Evolutionary conservation across 176 grass and related monocot genomes (phyloP).

Genomic region (Avena sativa): DNA sequence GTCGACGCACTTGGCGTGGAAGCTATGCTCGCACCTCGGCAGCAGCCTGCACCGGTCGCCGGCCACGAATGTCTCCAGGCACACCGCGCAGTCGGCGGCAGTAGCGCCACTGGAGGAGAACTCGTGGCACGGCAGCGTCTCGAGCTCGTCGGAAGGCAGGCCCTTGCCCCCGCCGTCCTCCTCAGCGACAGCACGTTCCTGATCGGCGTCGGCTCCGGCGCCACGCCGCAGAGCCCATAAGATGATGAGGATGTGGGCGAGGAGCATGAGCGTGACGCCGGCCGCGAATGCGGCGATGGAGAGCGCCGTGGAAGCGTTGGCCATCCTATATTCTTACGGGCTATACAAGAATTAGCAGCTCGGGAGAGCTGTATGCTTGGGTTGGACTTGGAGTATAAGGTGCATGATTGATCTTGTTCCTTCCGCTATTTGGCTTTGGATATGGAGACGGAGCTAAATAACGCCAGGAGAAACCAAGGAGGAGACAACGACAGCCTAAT

Average conservation of each 20-base stretch:
- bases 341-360: not conserved
- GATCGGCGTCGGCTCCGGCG: not conserved
- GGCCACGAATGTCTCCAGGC: slow-evolving; percentile 54
- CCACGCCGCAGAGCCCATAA: slow-evolving; percentile 32
- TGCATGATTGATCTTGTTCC: slow-evolving; percentile 30
- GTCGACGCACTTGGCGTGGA: slow-evolving; percentile 72
- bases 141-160: slow-evolving; percentile 49
- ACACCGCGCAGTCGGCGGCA: slow-evolving; percentile 56
- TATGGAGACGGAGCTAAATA: slow-evolving; percentile 5
- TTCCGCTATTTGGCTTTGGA: slow-evolving; percentile 36
- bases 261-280: slow-evolving; percentile 42
- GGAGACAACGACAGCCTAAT: not conserved
- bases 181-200: not conserved
- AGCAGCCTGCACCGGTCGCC: slow-evolving; percentile 63
- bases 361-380: not conserved
- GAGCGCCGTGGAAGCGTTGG: not conserved
- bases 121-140: slow-evolving; percentile 53
- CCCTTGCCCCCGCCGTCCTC: slow-evolving; percentile 10
- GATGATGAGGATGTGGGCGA: slow-evolving; percentile 38
- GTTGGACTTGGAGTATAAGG: not conserved
- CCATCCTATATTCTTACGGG: not conserved
- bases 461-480: slow-evolving; percentile 41
- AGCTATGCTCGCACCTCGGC: slow-evolving; percentile 68
- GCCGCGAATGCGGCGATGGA: slow-evolving; percentile 31
- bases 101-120: not conserved